Percentiles rank a stretch among this genome's conserved stretches.
These are phyloP conservation scores for Ascocoryne sarcoides DNA, from an alignment of 2,329 filamentous ascomycete genomes.

Conservation along the genomic window DNA sequence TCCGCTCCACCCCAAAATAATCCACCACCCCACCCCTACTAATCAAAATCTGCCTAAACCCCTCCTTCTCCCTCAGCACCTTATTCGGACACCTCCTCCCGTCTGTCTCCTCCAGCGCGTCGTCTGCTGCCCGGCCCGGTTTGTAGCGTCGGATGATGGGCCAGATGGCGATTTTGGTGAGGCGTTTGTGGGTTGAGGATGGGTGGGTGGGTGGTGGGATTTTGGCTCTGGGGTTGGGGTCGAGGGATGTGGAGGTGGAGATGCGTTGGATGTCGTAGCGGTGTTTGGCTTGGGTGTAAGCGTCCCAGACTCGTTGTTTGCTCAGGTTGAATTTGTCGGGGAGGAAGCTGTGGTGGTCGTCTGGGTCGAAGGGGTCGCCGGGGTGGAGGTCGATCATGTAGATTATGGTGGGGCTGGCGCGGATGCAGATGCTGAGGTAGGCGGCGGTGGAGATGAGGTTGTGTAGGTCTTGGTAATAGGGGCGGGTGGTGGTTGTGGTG, in stretches of 20 bases:
- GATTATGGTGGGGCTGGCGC: slow-evolving; percentile 21
- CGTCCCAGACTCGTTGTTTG: too few relatives aligned
- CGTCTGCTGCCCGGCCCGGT: slow-evolving; percentile 8
- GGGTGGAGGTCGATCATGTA: slow-evolving; percentile 12
- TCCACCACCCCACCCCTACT: slow-evolving; percentile 10
- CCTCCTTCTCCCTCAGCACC: slow-evolving; percentile 9
- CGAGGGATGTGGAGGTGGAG: too few relatives aligned
- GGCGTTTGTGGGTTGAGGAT: slow-evolving; percentile 5
- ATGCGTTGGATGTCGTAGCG: too few relatives aligned
- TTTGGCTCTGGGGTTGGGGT: too few relatives aligned
- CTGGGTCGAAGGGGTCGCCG: slow-evolving; percentile 13
- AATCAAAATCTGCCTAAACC: slow-evolving; percentile 13
- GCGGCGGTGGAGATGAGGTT: slow-evolving; percentile 21
- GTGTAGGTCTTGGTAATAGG: slow-evolving; percentile 21
- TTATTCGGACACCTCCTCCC: not conserved
- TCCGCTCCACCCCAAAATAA: slow-evolving; percentile 13
- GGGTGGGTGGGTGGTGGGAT: too few relatives aligned
- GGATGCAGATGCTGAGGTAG: slow-evolving; percentile 19
- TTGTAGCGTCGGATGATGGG: slow-evolving; percentile 17
- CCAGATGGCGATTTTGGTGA: slow-evolving; percentile 17
- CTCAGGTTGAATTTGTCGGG: too few relatives aligned
- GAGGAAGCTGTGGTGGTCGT: too few relatives aligned
- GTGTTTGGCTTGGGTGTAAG: too few relatives aligned
- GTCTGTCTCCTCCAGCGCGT: slow-evolving; percentile 5
- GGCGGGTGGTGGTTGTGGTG: not conserved